Evolutionary conservation across 2,329 filamentous ascomycete species (phyloP).

Genomic region (Fusarium globosum): DNA sequence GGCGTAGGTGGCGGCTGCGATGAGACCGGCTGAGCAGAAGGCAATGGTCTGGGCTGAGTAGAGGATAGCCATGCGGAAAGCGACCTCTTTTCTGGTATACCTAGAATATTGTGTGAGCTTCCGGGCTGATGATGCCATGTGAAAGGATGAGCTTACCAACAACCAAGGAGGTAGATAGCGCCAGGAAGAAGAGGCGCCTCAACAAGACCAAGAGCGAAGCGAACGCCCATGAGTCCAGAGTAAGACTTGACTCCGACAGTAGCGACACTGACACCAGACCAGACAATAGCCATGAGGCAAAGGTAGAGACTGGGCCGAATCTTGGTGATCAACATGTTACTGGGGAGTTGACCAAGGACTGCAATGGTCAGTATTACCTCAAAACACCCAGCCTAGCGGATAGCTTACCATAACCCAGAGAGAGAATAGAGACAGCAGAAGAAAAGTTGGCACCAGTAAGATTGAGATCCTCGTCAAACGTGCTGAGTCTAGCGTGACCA

Average conservation of each 20-base stretch:
- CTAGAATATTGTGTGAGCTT: neutral
- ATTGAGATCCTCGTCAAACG: neutral
- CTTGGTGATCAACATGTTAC: constrained; percentile 23
- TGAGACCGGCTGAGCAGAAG: constrained; percentile 12
- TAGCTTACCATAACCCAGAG: constrained; percentile 10
- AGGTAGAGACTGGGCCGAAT: constrained; percentile 10
- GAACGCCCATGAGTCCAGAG: constrained; percentile 15
- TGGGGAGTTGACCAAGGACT: constrained; percentile 16
- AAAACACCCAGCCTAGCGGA: fast-evolving
- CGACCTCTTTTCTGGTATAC: constrained; percentile 11
- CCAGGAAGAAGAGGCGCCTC: constrained; percentile 13
- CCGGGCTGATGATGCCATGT: neutral
- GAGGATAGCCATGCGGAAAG: constrained; percentile 10
- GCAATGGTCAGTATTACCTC: neutral
- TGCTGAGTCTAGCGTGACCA: constrained; percentile 4
- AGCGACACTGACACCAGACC: constrained; percentile 13
- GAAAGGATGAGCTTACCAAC: neutral
- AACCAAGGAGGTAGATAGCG: constrained; percentile 14
- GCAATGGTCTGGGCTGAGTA: constrained; percentile 12
- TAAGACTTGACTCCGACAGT: constrained; percentile 11
- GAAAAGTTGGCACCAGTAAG: constrained; percentile 8
- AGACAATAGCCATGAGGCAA: constrained; percentile 14
- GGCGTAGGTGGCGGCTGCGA: constrained; percentile 3
- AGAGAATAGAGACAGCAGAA: constrained; percentile 18
- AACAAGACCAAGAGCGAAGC: constrained; percentile 14